Percentiles rank a stretch among this genome's conserved stretches.
Evolutionary conservation across 176 grass and related monocot species (phyloP).

Genomic region (Tillandsia fasciculata): DNA sequence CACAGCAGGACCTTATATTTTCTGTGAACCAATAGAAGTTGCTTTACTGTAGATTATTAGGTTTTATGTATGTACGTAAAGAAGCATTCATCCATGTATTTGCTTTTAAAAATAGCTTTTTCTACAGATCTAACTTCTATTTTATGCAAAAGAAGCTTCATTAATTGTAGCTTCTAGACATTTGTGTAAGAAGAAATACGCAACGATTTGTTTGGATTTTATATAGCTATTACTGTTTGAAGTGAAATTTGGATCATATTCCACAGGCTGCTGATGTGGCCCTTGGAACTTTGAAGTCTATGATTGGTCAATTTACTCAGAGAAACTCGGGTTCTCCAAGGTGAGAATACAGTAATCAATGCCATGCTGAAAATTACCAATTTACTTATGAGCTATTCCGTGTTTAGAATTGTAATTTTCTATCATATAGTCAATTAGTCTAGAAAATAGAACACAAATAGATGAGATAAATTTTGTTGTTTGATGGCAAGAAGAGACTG

Average conservation of each 20-base stretch:
- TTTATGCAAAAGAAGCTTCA: too few relatives aligned
- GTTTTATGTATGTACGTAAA: not conserved
- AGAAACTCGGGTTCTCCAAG: constrained; percentile 50
- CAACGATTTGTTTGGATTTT: not conserved
- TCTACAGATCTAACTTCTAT: too few relatives aligned
- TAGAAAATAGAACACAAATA: not conserved
- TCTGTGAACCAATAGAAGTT: not conserved
- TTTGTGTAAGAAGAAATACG: not conserved
- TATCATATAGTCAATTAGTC: not conserved
- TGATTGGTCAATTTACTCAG: constrained; percentile 47
- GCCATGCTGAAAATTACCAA: not conserved
- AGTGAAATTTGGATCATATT: constrained; percentile 1
- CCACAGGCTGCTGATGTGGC: constrained; percentile 71
- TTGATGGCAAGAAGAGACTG: too few relatives aligned
- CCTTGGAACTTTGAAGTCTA: constrained; percentile 52
- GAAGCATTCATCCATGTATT: not conserved
- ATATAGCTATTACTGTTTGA: constrained; percentile 1
- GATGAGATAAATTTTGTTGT: too few relatives aligned
- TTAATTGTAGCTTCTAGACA: too few relatives aligned
- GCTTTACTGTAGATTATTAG: not conserved
- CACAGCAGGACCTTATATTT: not conserved
- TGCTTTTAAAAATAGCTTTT: not conserved
- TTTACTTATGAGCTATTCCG: not conserved
- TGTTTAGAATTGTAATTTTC: not conserved
- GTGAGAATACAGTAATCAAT: constrained; percentile 27